Evolutionary conservation across 192 early-diverging fungal species (phyloP).

Genomic region (Coemansia sp.): DNA sequence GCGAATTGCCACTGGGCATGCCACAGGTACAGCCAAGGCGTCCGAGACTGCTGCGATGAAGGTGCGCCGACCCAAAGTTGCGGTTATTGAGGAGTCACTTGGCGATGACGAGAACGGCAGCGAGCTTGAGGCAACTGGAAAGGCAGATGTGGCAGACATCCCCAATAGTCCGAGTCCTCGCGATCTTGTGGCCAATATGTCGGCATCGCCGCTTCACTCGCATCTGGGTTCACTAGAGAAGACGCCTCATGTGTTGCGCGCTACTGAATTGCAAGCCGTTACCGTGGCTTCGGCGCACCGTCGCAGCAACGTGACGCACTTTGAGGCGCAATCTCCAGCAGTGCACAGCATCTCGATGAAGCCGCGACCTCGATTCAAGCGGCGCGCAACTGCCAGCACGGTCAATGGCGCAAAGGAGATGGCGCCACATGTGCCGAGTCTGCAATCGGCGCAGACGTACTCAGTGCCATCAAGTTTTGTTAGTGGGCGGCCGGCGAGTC

Average conservation of each 20-base stretch:
- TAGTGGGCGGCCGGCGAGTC: slow-evolving; percentile 25
- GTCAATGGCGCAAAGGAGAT: slow-evolving; percentile 1
- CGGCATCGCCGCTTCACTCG: slow-evolving; percentile 7
- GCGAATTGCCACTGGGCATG: slow-evolving; percentile 47
- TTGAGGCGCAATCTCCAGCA: slow-evolving; percentile 5
- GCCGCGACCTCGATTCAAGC: slow-evolving; percentile 10
- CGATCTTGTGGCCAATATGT: not conserved
- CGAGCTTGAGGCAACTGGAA: not conserved
- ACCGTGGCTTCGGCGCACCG: slow-evolving; percentile 27
- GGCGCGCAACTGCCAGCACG: slow-evolving; percentile 42
- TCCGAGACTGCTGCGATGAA: slow-evolving; percentile 7
- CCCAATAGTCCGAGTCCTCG: not conserved
- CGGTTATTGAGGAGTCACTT: slow-evolving; percentile 50
- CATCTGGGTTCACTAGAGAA: slow-evolving; percentile 27
- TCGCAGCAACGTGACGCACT: slow-evolving; percentile 24
- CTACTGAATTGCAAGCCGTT: slow-evolving; percentile 48
- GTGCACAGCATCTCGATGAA: slow-evolving; percentile 26
- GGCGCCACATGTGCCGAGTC: not conserved
- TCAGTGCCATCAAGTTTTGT: slow-evolving; percentile 43
- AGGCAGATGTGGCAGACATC: not conserved
- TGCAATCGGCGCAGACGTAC: slow-evolving; percentile 5
- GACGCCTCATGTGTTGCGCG: slow-evolving; percentile 33
- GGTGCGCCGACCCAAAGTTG: slow-evolving; percentile 44
- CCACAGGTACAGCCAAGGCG: not conserved
- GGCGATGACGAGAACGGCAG: slow-evolving; percentile 13